Evolutionary conservation across 441 rosid genomes (phyloP).

Genomic region (Euphorbia schlechtendalii): DNA sequence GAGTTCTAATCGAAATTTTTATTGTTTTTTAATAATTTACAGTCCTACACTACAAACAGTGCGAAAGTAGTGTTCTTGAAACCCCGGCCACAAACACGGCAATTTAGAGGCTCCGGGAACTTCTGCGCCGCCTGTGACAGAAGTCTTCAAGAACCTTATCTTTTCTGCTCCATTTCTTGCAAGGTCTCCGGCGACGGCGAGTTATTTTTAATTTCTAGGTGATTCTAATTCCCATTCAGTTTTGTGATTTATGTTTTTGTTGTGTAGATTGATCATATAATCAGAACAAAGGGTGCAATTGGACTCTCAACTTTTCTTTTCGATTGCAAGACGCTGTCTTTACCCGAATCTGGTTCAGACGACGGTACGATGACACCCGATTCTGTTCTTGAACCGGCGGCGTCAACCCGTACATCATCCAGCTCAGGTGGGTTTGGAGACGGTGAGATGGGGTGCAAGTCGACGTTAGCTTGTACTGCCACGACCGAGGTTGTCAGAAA

Average conservation of each 20-base stretch:
- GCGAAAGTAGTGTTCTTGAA: constrained; percentile 79
- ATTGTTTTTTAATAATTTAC: neutral
- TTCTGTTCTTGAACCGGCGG: constrained; percentile 53
- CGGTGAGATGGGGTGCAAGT: constrained; percentile 40
- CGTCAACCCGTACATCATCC: constrained; percentile 48
- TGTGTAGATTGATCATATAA: constrained; percentile 48
- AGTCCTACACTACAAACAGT: constrained; percentile 79
- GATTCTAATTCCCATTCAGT: too few species aligned
- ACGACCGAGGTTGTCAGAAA: constrained; percentile 63
- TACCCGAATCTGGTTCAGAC: constrained; percentile 43
- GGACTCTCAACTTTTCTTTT: constrained; percentile 53
- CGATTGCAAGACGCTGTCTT: constrained; percentile 54
- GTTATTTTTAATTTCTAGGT: neutral
- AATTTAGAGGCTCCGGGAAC: constrained; percentile 64
- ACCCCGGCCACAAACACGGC: constrained; percentile 69
- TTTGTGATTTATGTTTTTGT: neutral
- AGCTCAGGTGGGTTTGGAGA: constrained; percentile 44
- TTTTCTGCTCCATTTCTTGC: constrained; percentile 81
- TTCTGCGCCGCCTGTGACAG: constrained; percentile 62
- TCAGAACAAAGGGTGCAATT: constrained; percentile 44
- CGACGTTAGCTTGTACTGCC: constrained; percentile 53
- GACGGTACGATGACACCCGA: constrained; percentile 51
- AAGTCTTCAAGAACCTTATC: constrained; percentile 64
- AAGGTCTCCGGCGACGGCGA: constrained; percentile 43
- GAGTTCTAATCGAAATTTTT: neutral